Percentiles rank a stretch among this genome's conserved stretches.
These are phyloP conservation scores for Diaporthe vexans DNA, from an alignment of 2,329 filamentous ascomycete species.

Conservation along the genomic window DNA sequence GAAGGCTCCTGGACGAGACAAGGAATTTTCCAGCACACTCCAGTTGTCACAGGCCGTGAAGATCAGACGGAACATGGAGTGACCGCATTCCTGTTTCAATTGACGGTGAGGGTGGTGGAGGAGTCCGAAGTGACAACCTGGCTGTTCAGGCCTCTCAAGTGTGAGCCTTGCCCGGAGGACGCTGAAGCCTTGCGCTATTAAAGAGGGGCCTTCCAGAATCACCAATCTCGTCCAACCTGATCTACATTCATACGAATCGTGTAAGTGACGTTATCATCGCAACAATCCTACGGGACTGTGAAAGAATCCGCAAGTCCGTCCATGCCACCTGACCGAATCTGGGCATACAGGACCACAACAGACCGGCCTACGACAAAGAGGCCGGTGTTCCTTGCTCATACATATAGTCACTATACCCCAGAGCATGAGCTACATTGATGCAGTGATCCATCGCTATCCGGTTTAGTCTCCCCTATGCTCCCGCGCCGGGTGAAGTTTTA, in stretches of 20 bases:
- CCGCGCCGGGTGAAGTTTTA: background rate
- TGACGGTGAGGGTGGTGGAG: slow-evolving; percentile 20
- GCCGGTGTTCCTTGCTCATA: slow-evolving; percentile 1
- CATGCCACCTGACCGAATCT: slow-evolving; percentile 7
- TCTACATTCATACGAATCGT: background rate
- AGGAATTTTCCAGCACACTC: background rate
- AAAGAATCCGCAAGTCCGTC: slow-evolving; percentile 13
- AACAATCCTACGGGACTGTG: slow-evolving; percentile 2
- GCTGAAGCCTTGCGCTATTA: background rate
- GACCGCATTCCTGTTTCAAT: slow-evolving; percentile 16
- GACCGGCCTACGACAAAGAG: background rate
- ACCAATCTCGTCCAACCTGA: background rate
- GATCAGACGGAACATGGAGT: slow-evolving; percentile 21
- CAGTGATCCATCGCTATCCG: background rate
- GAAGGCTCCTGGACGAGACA: slow-evolving; percentile 15
- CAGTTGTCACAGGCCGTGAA: slow-evolving; percentile 3
- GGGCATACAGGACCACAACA: background rate
- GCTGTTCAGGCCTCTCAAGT: background rate
- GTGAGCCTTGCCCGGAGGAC: background rate
- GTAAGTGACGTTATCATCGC: slow-evolving; percentile 21
- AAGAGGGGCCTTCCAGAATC: background rate
- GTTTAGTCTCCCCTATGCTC: background rate
- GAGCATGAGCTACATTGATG: background rate
- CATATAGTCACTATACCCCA: background rate
- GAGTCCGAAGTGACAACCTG: slow-evolving; percentile 19